phyloP scores from a whole-genome alignment of 768 basidiomycete species.

The Lyophyllum decastes region DNA sequence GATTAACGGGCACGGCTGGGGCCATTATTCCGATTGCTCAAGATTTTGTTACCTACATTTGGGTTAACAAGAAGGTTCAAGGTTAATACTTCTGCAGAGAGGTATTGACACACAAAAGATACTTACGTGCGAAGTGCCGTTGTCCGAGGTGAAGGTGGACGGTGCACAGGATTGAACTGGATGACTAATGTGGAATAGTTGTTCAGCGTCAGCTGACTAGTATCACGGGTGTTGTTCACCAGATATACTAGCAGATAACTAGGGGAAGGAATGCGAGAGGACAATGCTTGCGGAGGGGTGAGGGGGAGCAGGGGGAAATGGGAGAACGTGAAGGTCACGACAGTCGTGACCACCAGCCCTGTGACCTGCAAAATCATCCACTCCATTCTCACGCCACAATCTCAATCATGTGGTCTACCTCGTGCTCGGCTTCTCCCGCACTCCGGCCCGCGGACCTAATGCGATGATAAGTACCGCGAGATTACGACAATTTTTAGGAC shows the following conservation, averaged over 20 bases:
- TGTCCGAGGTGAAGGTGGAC: background rate
- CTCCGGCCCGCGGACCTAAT: background rate
- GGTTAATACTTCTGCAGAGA: background rate
- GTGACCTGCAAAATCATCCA: constrained; percentile 27
- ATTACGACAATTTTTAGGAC: too few relatives aligned
- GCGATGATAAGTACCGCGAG: background rate
- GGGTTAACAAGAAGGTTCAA: background rate
- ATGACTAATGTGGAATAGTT: background rate
- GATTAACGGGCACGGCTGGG: constrained; percentile 34
- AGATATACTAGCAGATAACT: background rate
- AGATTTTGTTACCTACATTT: background rate
- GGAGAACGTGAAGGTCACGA: constrained; percentile 32
- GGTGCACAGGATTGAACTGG: background rate
- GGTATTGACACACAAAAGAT: too few relatives aligned
- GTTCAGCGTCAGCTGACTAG: background rate
- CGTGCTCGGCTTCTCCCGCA: constrained; percentile 11
- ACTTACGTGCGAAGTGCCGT: background rate
- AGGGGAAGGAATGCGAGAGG: background rate
- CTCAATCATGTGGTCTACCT: constrained; percentile 16
- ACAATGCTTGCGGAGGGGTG: constrained; percentile 4
- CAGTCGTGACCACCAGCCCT: constrained; percentile 29
- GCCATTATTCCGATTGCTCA: constrained; percentile 29
- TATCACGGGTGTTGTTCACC: background rate
- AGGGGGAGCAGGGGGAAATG: constrained; percentile 18
- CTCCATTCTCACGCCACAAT: constrained; percentile 26